Percentiles rank a stretch among this genome's conserved stretches.
These are phyloP conservation scores for Cyberlindnera saturnus DNA, from an alignment of 805 yeast genomes.

Conservation along the genomic window DNA sequence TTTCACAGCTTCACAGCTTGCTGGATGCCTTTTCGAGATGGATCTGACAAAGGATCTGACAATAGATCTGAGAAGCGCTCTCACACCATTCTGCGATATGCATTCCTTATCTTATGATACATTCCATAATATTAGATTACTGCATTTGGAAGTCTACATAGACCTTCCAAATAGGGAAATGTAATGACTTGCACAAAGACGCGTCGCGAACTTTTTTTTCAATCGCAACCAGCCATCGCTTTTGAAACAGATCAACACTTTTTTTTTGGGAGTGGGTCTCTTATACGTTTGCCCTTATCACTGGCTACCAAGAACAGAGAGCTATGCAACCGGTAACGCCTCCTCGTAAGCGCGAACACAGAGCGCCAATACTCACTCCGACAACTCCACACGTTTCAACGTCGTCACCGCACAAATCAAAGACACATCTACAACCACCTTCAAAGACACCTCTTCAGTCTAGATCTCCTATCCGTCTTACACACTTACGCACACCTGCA, in stretches of 20 bases:
- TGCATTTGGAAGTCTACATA: neutral
- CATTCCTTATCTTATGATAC: too few relatives aligned
- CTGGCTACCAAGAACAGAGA: too few relatives aligned
- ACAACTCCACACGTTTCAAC: neutral
- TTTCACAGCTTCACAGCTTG: too few relatives aligned
- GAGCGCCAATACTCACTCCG: neutral
- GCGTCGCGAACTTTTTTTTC: neutral
- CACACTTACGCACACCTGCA: constrained; percentile 16
- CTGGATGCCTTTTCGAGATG: too few relatives aligned
- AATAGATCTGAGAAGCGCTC: too few relatives aligned
- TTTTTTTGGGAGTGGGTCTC: too few relatives aligned
- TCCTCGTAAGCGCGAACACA: neutral
- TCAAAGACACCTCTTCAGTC: constrained; percentile 14
- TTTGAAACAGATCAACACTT: too few relatives aligned
- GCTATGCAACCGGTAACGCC: neutral
- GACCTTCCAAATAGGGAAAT: neutral
- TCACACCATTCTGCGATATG: too few relatives aligned
- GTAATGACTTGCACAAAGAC: constrained; percentile 1
- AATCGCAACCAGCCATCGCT: neutral
- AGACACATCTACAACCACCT: neutral
- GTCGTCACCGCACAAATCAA: neutral
- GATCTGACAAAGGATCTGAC: too few relatives aligned
- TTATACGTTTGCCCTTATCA: too few relatives aligned
- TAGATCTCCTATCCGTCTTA: constrained; percentile 1
- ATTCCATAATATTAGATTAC: neutral